Percentiles rank a stretch among this genome's conserved stretches.
These are phyloP conservation scores for Claviceps sp. DNA, from an alignment of 2,329 filamentous ascomycete genomes.

Conservation along the genomic window DNA sequence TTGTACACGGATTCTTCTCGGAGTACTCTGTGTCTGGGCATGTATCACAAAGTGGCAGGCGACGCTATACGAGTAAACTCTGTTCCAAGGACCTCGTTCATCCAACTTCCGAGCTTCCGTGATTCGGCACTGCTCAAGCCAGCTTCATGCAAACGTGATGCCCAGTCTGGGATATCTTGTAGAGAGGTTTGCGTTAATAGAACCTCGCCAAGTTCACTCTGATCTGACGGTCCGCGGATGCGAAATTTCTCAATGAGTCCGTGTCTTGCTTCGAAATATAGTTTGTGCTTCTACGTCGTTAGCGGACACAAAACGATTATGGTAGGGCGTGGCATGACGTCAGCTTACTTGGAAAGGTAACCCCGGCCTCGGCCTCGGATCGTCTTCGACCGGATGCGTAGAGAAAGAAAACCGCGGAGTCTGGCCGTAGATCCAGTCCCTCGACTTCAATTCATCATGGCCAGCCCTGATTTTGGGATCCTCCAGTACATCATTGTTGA, in stretches of 20 bases:
- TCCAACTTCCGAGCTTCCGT: conserved; percentile 15
- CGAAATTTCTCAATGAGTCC: conserved; percentile 22
- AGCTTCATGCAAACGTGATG: conserved; percentile 10
- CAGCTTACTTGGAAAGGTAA: conserved; percentile 32
- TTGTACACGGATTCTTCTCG: too few species aligned
- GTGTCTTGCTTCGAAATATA: conserved; percentile 24
- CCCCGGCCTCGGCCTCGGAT: conserved; percentile 41
- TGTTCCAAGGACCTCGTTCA: conserved; percentile 18
- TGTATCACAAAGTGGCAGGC: conserved; percentile 1
- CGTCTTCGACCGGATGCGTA: conserved; percentile 43
- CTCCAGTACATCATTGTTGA: conserved; percentile 37
- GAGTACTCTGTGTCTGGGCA: background rate
- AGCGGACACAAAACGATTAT: background rate
- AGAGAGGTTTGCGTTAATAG: conserved; percentile 2
- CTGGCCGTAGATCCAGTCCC: conserved; percentile 70
- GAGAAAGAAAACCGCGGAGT: conserved; percentile 73
- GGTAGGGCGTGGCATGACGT: too few species aligned
- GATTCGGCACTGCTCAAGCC: conserved; percentile 14
- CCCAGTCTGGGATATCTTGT: conserved; percentile 16
- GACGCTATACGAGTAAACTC: conserved; percentile 12
- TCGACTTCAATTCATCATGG: conserved; percentile 32
- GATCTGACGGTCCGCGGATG: conserved; percentile 11
- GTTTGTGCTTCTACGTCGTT: conserved; percentile 12
- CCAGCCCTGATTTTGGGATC: conserved; percentile 34
- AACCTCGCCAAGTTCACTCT: background rate